A percentile compares a stretch with the other conserved stretches of the same genome.
These are phyloP conservation scores for Adenanthera pavonina DNA, from an alignment of 306 rosid genomes.

Conservation along the genomic window DNA sequence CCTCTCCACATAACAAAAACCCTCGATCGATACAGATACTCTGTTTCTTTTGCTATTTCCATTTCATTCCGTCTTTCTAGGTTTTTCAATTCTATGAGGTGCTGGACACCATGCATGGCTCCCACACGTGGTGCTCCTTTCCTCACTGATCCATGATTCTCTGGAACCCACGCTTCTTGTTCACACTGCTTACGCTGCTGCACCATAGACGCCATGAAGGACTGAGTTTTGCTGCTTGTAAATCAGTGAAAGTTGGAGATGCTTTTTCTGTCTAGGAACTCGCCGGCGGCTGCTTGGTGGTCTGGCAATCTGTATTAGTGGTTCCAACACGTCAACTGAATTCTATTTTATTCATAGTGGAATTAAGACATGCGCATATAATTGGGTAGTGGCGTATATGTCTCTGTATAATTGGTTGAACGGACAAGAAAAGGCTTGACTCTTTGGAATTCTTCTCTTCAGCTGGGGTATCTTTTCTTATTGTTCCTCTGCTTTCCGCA, in stretches of 20 bases:
- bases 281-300: constrained; percentile 2
- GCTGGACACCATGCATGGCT: neutral
- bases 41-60: constrained; percentile 1
- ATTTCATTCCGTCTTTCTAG: neutral
- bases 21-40: no score
- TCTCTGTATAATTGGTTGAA: neutral
- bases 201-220: constrained; percentile 9
- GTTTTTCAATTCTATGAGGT: neutral
- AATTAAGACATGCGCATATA: neutral
- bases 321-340: neutral
- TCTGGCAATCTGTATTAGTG: neutral
- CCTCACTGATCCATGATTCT: neutral
- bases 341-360: neutral
- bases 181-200: constrained; percentile 23
- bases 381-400: neutral
- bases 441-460: constrained; percentile 25
- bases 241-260: neutral
- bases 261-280: neutral
- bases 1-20: neutral
- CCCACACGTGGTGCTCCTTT: neutral
- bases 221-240: neutral
- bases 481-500: constrained; percentile 5
- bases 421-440: neutral
- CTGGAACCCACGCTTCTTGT: constrained; percentile 8
- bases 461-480: constrained; percentile 31